phyloP scores from a whole-genome alignment of 257 asterid genomes.

The Rhazya stricta region DNA sequence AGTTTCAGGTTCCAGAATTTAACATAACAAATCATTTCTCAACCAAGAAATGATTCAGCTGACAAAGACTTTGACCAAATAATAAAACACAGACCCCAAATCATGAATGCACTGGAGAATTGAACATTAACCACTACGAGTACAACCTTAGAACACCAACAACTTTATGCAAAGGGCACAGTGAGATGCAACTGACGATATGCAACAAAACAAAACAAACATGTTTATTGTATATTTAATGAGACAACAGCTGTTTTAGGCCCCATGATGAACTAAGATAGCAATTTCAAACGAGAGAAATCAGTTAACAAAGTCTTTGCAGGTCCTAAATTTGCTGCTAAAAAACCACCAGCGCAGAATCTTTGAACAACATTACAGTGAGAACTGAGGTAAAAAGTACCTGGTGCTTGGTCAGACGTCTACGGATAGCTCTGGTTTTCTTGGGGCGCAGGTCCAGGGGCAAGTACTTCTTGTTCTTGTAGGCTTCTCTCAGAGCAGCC shows the following conservation, averaged over 20 bases:
- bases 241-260: not conserved
- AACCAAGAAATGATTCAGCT: not conserved
- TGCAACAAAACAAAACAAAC: not conserved
- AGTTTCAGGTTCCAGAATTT: not conserved
- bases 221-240: too few species aligned
- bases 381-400: constrained; percentile 1
- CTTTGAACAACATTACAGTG: not conserved
- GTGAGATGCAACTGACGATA: not conserved
- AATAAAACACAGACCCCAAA: not conserved
- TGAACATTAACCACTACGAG: not conserved
- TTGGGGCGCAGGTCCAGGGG: constrained; percentile 39
- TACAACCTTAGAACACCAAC: not conserved
- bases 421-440: constrained; percentile 38
- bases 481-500: constrained; percentile 32
- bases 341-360: too few species aligned
- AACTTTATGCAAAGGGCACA: not conserved
- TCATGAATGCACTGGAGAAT: not conserved
- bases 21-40: not conserved
- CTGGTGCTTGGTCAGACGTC: constrained; percentile 37
- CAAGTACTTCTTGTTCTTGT: constrained; percentile 36
- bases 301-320: too few species aligned
- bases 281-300: not conserved
- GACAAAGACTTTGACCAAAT: too few species aligned
- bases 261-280: not conserved
- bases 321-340: not conserved